Base-by-base conservation (phyloP, 257 asterid species). In the Solanum paucissectum region DNA sequence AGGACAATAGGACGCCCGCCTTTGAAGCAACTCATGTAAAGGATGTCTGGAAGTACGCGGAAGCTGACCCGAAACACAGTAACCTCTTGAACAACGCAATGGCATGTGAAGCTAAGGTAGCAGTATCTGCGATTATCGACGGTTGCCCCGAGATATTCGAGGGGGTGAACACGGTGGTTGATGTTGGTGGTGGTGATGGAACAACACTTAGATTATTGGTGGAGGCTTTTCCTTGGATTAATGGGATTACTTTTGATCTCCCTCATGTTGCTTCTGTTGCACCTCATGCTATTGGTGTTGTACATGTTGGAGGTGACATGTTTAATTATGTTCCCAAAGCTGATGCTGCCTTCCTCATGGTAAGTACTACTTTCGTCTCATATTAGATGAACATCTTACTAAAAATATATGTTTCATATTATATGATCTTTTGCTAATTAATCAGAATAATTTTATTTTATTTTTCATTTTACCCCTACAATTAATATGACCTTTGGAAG, bases 151-250 rank as follows among this genome's bases (percentile, higher is more conserved):
- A 90, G 87, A 92, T 87, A 32, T 94, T 94, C 16, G 18, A 90
- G 9, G 97, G 95, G 87, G 73, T 93, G 4, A 10, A 75, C 3
- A 64, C 93, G 0, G 4, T 94, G 90, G 98, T 95, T 87, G 98
- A 95, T 29, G 97, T 95, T 14, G 97, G 98, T 21, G 97, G 98
- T 12, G 96, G 98, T 1, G 89, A 94, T 37, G 98, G 98, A 40
- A 92, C 95, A 2, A 68, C 96, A 12, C 87, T 95, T 1, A 55
- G 90, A 25, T 86, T 85, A 5, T 71, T 95, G 88, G 89, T 93
- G 6, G 88, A 90, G 84, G 90, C 91, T 9, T 94, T 77, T 38
- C 96, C 97, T 1, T 88, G 91, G 93, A 92, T 94, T 71, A 91
- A 11, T 16, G 97, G 96, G 84, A 89, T 94, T 66, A 93, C 91